Percentiles rank a stretch among this genome's conserved stretches.
Evolutionary conservation across 176 grass and related monocot species (phyloP).

Genomic region (Guadua angustifolia): DNA sequence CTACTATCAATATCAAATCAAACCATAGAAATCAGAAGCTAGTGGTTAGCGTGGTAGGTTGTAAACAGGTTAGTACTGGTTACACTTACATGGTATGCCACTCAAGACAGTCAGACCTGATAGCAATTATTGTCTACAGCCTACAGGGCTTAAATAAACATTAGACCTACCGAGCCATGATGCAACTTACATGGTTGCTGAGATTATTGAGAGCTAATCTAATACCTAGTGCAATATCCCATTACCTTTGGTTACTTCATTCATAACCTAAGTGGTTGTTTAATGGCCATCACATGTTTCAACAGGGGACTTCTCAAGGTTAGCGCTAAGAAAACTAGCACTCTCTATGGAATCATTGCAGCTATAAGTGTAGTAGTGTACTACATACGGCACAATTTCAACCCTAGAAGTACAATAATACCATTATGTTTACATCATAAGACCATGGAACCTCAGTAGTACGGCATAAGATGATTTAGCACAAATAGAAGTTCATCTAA

Average conservation of each 20-base stretch:
- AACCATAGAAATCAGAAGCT: neutral
- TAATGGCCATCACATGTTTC: neutral
- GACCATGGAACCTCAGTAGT: neutral
- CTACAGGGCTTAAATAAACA: neutral
- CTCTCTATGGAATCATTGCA: neutral
- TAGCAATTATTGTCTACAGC: neutral
- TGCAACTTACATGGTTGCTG: neutral
- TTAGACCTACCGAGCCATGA: neutral
- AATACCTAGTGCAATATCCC: neutral
- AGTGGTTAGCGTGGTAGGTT: neutral
- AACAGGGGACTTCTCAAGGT: neutral
- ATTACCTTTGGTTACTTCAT: neutral
- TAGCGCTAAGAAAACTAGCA: neutral
- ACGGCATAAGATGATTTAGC: neutral
- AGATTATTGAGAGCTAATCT: neutral
- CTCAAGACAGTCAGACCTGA: neutral
- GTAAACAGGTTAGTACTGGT: neutral
- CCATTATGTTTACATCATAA: neutral
- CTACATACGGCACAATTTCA: neutral
- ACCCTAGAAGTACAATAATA: neutral
- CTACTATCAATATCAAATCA: slow-evolving; percentile 22
- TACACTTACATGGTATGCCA: slow-evolving; percentile 17
- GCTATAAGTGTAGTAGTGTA: neutral
- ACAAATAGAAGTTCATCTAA: neutral
- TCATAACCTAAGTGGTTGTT: neutral